phyloP scores from a whole-genome alignment of 2,329 filamentous ascomycete species.

The Bimuria novae-zelandiae region DNA sequence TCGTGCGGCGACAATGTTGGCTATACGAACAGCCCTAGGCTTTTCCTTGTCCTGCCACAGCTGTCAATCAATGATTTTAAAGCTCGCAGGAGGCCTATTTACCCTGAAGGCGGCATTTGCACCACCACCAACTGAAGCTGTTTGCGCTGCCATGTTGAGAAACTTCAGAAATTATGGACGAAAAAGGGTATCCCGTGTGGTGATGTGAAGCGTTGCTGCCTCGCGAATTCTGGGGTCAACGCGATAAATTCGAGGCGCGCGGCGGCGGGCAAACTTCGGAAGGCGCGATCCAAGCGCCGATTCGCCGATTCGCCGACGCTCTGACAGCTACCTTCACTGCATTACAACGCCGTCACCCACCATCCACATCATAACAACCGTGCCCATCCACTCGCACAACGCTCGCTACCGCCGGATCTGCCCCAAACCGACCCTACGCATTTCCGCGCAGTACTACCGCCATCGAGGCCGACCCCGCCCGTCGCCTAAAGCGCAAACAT shows the following conservation, averaged over 20 bases:
- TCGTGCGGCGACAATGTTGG: conserved; percentile 96
- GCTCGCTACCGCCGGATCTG: background rate
- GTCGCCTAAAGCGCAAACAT: conserved; percentile 54
- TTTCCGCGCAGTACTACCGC: conserved; percentile 4
- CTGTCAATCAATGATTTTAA: conserved; percentile 47
- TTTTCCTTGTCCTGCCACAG: conserved; percentile 81
- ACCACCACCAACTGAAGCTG: conserved; percentile 42
- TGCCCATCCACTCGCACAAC: conserved; percentile 4
- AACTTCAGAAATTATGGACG: conserved; percentile 16
- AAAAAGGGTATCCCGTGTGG: conserved; percentile 27
- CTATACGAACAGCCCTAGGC: conserved; percentile 92
- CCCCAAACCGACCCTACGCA: background rate
- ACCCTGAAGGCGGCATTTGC: conserved; percentile 72
- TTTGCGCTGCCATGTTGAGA: conserved; percentile 41
- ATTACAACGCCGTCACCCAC: conserved; percentile 22
- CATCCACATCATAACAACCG: conserved; percentile 10
- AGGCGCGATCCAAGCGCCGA: conserved; percentile 25
- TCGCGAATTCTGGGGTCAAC: conserved; percentile 27
- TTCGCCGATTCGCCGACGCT: conserved; percentile 31
- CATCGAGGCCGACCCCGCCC: conserved; percentile 13
- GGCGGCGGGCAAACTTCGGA: conserved; percentile 18
- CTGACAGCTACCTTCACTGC: conserved; percentile 21
- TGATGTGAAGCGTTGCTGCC: conserved; percentile 27
- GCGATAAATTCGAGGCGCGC: conserved; percentile 34
- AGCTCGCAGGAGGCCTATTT: conserved; percentile 16